Evolutionary conservation across 208 protist species (phyloP).

Genomic region (Strigomonas culicis): DNA sequence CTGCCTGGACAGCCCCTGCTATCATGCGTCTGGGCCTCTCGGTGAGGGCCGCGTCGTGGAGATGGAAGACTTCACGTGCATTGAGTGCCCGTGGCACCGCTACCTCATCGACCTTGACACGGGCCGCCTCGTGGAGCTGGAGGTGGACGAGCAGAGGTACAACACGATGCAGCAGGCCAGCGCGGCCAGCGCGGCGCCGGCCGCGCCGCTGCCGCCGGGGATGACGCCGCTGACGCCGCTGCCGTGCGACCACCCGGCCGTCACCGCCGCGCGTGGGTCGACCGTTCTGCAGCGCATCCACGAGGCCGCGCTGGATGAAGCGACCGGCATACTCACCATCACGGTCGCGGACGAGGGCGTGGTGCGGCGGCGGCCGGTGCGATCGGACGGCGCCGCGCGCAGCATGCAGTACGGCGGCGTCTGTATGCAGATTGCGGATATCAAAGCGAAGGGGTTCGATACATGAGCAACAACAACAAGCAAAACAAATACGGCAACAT

Average conservation of each 20-base stretch:
- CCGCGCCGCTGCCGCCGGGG: no score
- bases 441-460: constrained; percentile 59
- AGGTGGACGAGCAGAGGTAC: constrained; percentile 21
- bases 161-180: no score
- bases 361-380: constrained; percentile 42
- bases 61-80: constrained; percentile 75
- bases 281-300: constrained; percentile 1
- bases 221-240: background rate
- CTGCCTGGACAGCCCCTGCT: constrained; percentile 84
- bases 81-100: constrained; percentile 80
- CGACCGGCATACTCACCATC: constrained; percentile 68
- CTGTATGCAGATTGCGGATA: constrained; percentile 87
- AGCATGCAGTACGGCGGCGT: constrained; percentile 69
- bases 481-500: background rate
- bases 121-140: constrained; percentile 55
- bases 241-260: background rate
- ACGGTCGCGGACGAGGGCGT: constrained; percentile 50
- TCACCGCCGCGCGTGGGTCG: background rate
- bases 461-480: constrained; percentile 27
- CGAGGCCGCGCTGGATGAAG: constrained; percentile 42
- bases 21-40: constrained; percentile 75
- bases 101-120: constrained; percentile 75
- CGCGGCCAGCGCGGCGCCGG: no score
- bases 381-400: constrained; percentile 47
- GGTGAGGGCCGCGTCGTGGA: constrained; percentile 81